Evolutionary conservation across 2,329 filamentous ascomycete genomes (phyloP), one percentile per base, ranked within the genome.

Genomic region (Huntiella omanensis): DNA sequence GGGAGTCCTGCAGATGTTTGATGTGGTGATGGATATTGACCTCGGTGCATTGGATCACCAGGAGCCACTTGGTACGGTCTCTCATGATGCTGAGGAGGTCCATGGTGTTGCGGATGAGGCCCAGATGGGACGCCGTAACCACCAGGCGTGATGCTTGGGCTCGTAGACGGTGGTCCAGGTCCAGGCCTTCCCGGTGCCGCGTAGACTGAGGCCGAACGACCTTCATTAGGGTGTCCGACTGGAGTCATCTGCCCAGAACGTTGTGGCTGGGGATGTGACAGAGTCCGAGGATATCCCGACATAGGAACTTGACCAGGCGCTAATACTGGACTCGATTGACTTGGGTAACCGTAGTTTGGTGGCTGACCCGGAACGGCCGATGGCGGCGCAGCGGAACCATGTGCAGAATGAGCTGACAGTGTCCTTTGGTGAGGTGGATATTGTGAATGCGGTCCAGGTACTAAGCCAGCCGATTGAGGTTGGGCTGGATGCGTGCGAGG

Each of bases 341-440:
- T 58, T 72, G 22, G 68, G 63, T 46, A 62, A 58, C 42, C 45
- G 32, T 50, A 48, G 15, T 33, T 16, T 10, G 40, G 65, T 40
- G 69, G 69, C 57, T 77, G 73, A 54, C 69, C 71, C 40, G 76
- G 73, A 28, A 10, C 8, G 12, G 73, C 69, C 35, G 73, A 76
- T 5, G 71, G 75, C n/a, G 73, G 73, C 33, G 75, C 78, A 8
- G 71, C 62, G 19, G 67, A 28, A 10, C 22, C 69, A 15, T 51
- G 45, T 10, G 8, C 3, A 13, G 74, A 77, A 47, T 77, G 70
- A 4, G 68, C 62, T 16, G 74, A 78, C 47, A 70, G 70, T 37
- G 74, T 73, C 54, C 72, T 61, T 50, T 67, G 66, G 47, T 69
- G 61, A 4, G 57, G 44, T 40, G 58, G 60, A n/a, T 57, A 43